A percentile compares a stretch with the other conserved stretches of the same genome.
These are phyloP conservation scores for Ustilago bromivora DNA, from an alignment of 1,284 basidiomycete species.

Conservation along the genomic window DNA sequence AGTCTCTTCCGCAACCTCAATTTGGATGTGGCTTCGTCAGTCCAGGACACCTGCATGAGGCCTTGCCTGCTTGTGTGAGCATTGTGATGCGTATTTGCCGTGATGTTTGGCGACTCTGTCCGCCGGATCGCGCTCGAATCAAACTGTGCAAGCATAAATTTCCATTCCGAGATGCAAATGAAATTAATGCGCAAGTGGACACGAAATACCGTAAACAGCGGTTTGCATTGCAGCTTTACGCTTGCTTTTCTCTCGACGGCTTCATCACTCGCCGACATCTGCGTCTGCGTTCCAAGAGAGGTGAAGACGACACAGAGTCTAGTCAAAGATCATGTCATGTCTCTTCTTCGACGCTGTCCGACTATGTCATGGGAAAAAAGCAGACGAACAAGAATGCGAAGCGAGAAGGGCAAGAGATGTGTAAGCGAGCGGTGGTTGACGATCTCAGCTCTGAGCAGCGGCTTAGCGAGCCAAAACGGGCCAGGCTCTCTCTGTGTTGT, in stretches of 20 bases:
- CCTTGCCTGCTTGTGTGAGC: not conserved
- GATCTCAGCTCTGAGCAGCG: slow-evolving; percentile 21
- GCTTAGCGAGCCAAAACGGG: slow-evolving; percentile 4
- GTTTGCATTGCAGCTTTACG: not conserved
- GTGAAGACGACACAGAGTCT: not conserved
- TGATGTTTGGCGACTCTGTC: slow-evolving; percentile 10
- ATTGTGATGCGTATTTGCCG: not conserved
- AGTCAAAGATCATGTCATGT: slow-evolving; percentile 11
- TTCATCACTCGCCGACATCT: not conserved
- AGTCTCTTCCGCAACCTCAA: not conserved
- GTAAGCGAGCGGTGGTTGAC: slow-evolving; percentile 31
- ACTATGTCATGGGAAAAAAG: slow-evolving; percentile 3
- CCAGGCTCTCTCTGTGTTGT: not conserved
- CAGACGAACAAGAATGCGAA: not conserved
- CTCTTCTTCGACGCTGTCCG: not conserved
- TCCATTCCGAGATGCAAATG: not conserved
- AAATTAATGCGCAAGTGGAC: not conserved
- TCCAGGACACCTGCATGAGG: not conserved
- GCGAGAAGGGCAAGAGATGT: slow-evolving; percentile 1
- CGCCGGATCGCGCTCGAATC: not conserved
- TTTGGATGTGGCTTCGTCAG: not conserved
- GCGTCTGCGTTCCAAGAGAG: not conserved
- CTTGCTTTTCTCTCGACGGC: no score
- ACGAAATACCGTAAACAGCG: not conserved
- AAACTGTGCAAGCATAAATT: not conserved